Percentiles rank a stretch among this genome's conserved stretches.
These are phyloP conservation scores for Hyaloscypha bicolor DNA, from an alignment of 495 filamentous ascomycete genomes.

Conservation along the genomic window DNA sequence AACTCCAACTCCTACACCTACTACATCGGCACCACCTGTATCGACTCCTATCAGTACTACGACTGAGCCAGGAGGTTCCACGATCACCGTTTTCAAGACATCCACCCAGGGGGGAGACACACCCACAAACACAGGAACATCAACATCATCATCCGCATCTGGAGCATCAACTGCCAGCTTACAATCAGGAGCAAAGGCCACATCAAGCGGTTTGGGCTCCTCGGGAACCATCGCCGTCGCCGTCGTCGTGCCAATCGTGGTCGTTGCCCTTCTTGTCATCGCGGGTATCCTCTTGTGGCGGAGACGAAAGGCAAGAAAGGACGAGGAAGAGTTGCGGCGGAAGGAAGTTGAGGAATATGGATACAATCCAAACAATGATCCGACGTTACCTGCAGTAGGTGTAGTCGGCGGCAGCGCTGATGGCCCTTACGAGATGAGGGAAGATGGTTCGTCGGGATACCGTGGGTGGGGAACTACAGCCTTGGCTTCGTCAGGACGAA, in stretches of 20 bases:
- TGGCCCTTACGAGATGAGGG: slow-evolving; percentile 64
- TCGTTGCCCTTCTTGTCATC: slow-evolving; percentile 79
- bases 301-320: slow-evolving; percentile 79
- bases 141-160: slow-evolving; percentile 34
- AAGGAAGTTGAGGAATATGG: slow-evolving; percentile 97
- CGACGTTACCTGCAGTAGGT: slow-evolving; percentile 70
- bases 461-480: slow-evolving; percentile 92
- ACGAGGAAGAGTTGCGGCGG: slow-evolving; percentile 80
- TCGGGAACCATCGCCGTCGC: slow-evolving; percentile 84
- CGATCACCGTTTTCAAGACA: slow-evolving; percentile 13
- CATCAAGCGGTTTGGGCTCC: slow-evolving; percentile 52
- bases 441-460: slow-evolving; percentile 76
- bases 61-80: slow-evolving; percentile 10
- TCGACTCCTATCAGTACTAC: slow-evolving; percentile 16
- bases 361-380: slow-evolving; percentile 94
- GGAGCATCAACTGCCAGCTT: slow-evolving; percentile 33
- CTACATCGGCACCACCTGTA: slow-evolving; percentile 32
- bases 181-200: slow-evolving; percentile 2
- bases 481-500: slow-evolving; percentile 68
- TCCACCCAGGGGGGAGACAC: slow-evolving; percentile 18
- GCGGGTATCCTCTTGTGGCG: slow-evolving; percentile 83
- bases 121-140: slow-evolving; percentile 19
- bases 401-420: slow-evolving; percentile 48
- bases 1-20: slow-evolving; percentile 33
- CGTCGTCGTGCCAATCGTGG: slow-evolving; percentile 89